These are phyloP conservation scores for Coemansia erecta DNA, from an alignment of 192 early-diverging fungal species.

Conservation along the genomic window DNA sequence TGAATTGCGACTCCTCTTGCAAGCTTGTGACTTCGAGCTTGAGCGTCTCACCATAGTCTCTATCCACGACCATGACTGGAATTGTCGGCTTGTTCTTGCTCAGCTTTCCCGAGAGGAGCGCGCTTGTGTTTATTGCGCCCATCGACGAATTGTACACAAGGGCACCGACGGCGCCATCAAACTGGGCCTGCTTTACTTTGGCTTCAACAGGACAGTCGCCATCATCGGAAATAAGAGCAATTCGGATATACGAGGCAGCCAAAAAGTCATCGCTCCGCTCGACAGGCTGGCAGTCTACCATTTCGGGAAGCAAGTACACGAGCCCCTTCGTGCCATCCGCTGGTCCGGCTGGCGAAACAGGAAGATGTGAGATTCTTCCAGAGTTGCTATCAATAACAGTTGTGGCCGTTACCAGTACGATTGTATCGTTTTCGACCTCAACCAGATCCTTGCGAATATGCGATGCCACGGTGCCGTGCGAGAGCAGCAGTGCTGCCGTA, in stretches of 20 bases:
- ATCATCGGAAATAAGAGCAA: conserved; percentile 40
- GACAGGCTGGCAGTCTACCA: conserved; percentile 27
- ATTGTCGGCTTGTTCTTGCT: conserved; percentile 16
- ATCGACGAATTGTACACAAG: conserved; percentile 39
- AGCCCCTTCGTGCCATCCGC: conserved; percentile 40
- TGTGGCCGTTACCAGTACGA: conserved; percentile 37
- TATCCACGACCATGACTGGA: conserved; percentile 38
- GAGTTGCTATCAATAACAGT: conserved; percentile 35
- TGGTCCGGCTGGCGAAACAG: conserved; percentile 27
- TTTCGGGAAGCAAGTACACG: conserved; percentile 33
- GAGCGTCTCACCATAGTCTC: conserved; percentile 43
- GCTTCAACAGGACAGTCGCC: conserved; percentile 34
- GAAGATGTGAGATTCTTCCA: conserved; percentile 22
- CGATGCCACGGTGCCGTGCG: conserved; percentile 14
- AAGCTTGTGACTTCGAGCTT: conserved; percentile 26
- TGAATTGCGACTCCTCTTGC: conserved; percentile 20
- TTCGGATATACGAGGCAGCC: conserved; percentile 33
- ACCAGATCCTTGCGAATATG: conserved; percentile 52
- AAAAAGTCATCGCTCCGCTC: conserved; percentile 30
- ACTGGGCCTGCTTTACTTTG: conserved; percentile 42
- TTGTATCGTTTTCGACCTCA: conserved; percentile 41
- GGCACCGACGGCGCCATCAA: conserved; percentile 49
- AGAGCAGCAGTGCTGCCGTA: conserved; percentile 6
- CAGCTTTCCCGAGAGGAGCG: conserved; percentile 18
- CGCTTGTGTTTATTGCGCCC: conserved; percentile 16